phyloP scores from a whole-genome alignment of 2,329 filamentous ascomycete genomes.

The Fusarium odoratissimum region DNA sequence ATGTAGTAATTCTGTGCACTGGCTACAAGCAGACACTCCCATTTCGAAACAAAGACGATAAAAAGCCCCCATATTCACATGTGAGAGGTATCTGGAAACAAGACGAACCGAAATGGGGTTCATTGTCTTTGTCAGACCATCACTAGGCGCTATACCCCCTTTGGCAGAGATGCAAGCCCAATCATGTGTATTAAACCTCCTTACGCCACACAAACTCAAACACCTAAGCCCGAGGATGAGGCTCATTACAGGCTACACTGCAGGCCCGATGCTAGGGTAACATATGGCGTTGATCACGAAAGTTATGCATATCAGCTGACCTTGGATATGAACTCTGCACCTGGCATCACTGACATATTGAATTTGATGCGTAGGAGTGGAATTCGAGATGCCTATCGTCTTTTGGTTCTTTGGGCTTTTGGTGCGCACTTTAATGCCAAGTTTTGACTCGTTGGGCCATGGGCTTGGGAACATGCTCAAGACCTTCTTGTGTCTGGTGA shows the following conservation, averaged over 20 bases:
- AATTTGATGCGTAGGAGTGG: accelerated
- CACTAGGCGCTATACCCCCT: background rate
- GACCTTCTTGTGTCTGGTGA: background rate
- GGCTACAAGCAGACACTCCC: background rate
- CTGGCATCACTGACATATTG: background rate
- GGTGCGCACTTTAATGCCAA: background rate
- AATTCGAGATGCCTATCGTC: accelerated
- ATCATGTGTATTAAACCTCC: background rate
- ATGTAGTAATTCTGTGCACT: background rate
- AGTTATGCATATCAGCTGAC: background rate
- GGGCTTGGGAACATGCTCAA: accelerated
- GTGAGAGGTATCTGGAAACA: background rate
- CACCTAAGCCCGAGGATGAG: background rate
- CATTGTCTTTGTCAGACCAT: background rate
- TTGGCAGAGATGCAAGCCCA: background rate
- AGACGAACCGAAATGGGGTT: accelerated
- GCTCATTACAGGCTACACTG: background rate
- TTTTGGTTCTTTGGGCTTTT: background rate
- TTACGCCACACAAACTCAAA: background rate
- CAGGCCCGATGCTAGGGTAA: background rate
- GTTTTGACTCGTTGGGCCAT: background rate
- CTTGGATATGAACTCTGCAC: background rate
- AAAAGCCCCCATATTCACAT: background rate
- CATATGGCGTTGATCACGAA: background rate
- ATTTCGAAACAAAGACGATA: accelerated